These are phyloP conservation scores for Mycena pura DNA, from an alignment of 768 basidiomycete genomes.

Conservation along the genomic window DNA sequence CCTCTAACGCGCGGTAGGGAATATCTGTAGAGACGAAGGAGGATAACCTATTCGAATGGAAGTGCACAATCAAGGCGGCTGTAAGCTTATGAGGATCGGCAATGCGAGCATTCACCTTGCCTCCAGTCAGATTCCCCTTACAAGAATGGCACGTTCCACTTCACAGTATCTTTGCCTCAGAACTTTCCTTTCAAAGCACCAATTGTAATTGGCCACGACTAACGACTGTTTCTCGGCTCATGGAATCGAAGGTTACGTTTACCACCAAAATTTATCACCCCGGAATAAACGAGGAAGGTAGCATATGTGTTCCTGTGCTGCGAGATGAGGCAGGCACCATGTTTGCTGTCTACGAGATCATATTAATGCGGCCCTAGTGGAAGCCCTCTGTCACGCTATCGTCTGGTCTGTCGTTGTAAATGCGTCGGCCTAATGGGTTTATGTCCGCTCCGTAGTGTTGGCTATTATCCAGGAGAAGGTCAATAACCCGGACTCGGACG, in stretches of 20 bases:
- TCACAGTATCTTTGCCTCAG: slow-evolving; percentile 73
- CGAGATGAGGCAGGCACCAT: slow-evolving; percentile 72
- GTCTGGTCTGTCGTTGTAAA: slow-evolving; percentile 51
- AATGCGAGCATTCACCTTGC: slow-evolving; percentile 15
- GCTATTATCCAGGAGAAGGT: slow-evolving; percentile 82
- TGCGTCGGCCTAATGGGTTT: slow-evolving; percentile 9
- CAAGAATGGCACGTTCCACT: slow-evolving; percentile 81
- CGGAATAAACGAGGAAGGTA: slow-evolving; percentile 88
- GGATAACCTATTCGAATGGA: slow-evolving; percentile 79
- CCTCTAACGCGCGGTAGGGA: slow-evolving; percentile 50
- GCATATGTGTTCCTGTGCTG: slow-evolving; percentile 83
- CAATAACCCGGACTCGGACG: slow-evolving; percentile 87
- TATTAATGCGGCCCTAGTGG: slow-evolving; percentile 59
- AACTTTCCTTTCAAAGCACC: slow-evolving; percentile 91
- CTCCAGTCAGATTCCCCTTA: slow-evolving; percentile 79
- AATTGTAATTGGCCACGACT: slow-evolving; percentile 55
- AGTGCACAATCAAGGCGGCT: slow-evolving; percentile 75
- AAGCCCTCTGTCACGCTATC: slow-evolving; percentile 81
- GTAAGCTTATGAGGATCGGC: slow-evolving; percentile 48
- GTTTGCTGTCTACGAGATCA: not conserved
- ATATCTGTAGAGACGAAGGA: slow-evolving; percentile 68
- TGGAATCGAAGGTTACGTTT: slow-evolving; percentile 69
- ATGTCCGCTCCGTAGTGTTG: slow-evolving; percentile 58
- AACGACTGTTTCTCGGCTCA: not conserved
- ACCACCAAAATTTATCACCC: slow-evolving; percentile 90